These are phyloP conservation scores for Lachancea meyersii DNA, from an alignment of 805 yeast species.

Conservation along the genomic window DNA sequence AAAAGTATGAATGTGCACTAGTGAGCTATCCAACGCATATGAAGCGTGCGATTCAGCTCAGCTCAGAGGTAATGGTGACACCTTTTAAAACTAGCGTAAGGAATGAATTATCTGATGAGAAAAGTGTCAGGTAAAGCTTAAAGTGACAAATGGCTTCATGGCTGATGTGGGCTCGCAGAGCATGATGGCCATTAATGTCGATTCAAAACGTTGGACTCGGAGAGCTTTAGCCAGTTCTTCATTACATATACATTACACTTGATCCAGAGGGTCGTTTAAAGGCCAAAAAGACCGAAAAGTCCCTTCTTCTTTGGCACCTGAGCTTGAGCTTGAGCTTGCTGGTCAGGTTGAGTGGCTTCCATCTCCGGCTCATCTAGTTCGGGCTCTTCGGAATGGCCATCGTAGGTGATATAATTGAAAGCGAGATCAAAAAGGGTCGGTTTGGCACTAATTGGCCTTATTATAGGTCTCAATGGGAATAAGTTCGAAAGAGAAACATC, in stretches of 20 bases:
- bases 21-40: background rate
- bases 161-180: no score
- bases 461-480: constrained; percentile 32
- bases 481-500: constrained; percentile 22
- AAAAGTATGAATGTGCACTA: background rate
- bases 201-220: no score
- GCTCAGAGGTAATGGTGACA: background rate
- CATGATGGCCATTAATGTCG: no score
- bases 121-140: background rate
- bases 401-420: constrained; percentile 62
- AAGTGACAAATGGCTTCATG: background rate
- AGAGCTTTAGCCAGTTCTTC: no score
- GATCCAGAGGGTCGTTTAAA: constrained; percentile 21
- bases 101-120: background rate
- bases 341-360: background rate
- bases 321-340: constrained; percentile 24
- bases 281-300: constrained; percentile 69
- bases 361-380: background rate
- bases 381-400: constrained; percentile 1
- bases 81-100: background rate
- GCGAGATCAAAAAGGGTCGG: constrained; percentile 92
- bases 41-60: background rate
- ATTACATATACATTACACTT: background rate
- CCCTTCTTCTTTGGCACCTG: constrained; percentile 56
- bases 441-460: constrained; percentile 66